Base-by-base conservation (phyloP, 495 filamentous ascomycete genomes). In the Pseudomonodictys pantanalensis region DNA sequence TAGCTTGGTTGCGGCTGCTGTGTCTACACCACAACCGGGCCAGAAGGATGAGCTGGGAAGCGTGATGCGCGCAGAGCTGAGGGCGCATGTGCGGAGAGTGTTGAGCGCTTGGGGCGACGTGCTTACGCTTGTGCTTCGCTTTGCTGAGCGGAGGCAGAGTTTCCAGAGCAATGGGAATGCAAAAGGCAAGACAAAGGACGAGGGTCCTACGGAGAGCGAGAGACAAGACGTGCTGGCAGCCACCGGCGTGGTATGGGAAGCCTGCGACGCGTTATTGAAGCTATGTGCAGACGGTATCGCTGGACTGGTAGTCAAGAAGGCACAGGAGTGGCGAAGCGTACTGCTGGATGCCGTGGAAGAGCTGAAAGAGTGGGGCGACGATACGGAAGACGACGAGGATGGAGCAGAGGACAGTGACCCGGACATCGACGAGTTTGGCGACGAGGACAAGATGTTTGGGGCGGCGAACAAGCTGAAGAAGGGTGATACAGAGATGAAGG, bases 281-380 rank as follows among this genome's bases (percentile, higher is more conserved):
- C 72, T 92, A 24, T 77, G 81, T 12, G 74, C 71, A n/a, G 73
- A 83, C 12, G 91, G 89, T 0, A 77, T 92, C 23, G 70, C 65
- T 22, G 73, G 74, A 33, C 56, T 77, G 46, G 71, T 76, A 56
- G 70, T 76, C 39, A 60, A 68, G 60, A 77, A 72, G 60, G 75
- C 66, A 44, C 69, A 71, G 57, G 71, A 75, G 62, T 88, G 84
- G 63, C 76, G 83, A 48, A 87, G 87, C 60, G 79, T 89, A 10
- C 71, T 96, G 12, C 79, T 86, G 58, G 91, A 96, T 75, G 87
- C 90, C 0, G 77, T 93, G 25, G 80, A 85, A 62, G 91, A 96
- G 72, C 72, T 96, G 60, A 88, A 89, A 58, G 87, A 90, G 64
- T 96, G 91, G 87, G 58, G 45, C 15, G 72, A 74, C 38, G 74